Percentiles rank a stretch among this genome's conserved stretches.
phyloP scores from a whole-genome alignment of 2,329 filamentous ascomycete species.

The Ophiostoma perfectum region DNA sequence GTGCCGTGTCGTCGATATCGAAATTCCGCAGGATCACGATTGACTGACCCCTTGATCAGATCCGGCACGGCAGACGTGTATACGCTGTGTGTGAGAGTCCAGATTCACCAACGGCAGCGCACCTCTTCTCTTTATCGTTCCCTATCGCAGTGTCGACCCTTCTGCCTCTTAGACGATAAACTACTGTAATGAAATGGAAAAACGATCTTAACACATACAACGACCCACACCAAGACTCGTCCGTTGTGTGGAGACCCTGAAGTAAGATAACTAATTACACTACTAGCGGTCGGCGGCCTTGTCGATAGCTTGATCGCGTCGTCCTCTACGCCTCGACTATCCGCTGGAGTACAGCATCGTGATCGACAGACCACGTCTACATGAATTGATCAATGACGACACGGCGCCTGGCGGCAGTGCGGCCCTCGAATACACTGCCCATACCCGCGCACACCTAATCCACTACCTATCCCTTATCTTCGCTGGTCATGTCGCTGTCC shows the following conservation, averaged over 20 bases:
- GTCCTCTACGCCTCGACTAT: no score
- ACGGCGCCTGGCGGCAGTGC: neutral
- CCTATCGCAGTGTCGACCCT: neutral
- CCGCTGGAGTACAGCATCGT: neutral
- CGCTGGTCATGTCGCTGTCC: neutral
- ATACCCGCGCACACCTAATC: neutral
- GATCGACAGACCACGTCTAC: neutral
- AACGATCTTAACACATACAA: neutral
- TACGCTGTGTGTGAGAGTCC: no score
- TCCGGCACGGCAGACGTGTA: neutral
- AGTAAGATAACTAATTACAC: neutral
- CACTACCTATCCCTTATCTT: neutral
- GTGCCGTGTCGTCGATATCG: neutral
- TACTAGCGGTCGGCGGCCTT: neutral
- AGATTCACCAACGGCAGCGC: neutral
- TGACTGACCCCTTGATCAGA: neutral
- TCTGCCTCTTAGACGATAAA: neutral
- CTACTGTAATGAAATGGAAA: conserved; percentile 7
- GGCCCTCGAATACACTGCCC: neutral
- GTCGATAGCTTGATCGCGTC: no score
- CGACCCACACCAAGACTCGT: neutral
- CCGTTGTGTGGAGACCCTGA: conserved; percentile 1
- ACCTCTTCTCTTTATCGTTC: neutral
- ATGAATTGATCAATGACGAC: conserved; percentile 6
- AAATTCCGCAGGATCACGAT: neutral